phyloP scores from a whole-genome alignment of 371 early-diverging fungal genomes.

The Mucor velutinosus region DNA sequence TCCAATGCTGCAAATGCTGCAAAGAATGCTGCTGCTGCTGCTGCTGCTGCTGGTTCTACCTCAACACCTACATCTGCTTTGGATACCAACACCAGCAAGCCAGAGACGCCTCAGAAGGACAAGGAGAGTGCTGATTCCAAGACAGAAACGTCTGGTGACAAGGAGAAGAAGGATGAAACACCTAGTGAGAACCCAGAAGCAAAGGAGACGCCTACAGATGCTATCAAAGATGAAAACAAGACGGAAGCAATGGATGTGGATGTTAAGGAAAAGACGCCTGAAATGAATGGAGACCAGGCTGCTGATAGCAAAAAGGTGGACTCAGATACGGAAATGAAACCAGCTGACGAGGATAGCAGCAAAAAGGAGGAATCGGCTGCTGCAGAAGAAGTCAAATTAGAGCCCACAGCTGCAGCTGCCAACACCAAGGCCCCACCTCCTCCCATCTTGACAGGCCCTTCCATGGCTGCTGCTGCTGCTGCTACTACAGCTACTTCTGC shows the following conservation, averaged over 20 bases:
- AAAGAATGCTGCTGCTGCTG: not conserved
- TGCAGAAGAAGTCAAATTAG: conserved; percentile 2
- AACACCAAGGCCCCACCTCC: not conserved
- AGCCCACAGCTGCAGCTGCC: not conserved
- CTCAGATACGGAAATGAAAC: not conserved
- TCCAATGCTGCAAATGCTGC: not conserved
- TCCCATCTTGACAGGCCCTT: not conserved
- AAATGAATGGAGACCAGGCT: not conserved
- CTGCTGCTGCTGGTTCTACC: not conserved
- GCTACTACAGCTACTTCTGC: not conserved
- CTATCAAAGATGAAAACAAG: not conserved
- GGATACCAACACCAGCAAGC: not conserved
- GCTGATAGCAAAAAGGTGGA: not conserved
- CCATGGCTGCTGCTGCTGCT: not conserved
- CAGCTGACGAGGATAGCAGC: not conserved
- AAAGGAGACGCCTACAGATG: not conserved
- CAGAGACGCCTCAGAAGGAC: not conserved
- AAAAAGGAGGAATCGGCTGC: not conserved
- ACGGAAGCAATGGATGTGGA: not conserved
- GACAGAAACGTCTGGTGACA: not conserved
- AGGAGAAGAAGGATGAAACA: not conserved
- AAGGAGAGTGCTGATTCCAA: not conserved
- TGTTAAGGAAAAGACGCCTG: not conserved
- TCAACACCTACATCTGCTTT: not conserved
- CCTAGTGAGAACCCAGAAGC: not conserved